Evolutionary conservation across 306 rosid genomes (phyloP), one percentile per base, ranked within the genome.

Genomic region (Arachis stenosperma): DNA sequence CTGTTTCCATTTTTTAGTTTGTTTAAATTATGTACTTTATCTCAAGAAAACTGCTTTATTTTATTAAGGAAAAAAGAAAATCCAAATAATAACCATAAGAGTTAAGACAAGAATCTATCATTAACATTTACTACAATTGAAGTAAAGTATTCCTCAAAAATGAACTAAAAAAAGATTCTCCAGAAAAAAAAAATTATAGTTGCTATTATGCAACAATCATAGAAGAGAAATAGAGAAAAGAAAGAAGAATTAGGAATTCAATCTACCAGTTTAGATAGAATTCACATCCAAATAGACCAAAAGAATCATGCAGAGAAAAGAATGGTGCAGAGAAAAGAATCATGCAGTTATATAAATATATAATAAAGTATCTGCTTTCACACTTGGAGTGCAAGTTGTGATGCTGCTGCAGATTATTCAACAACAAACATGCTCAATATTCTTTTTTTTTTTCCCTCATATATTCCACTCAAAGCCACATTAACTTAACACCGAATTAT

Each of bases 391-490:
- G 44, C 59, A 72, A 65, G 59, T 41, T 61, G n/a, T 41, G 67
- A 77, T 78, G 75, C 83, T 17, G 61, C 9, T 53, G 65, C 55
- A 62, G 57, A 56, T 69, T 79, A 61, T 79, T 76, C 53, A 71
- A 71, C 69, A 77, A 77, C 27, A 22, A 22, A 22, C 27, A 22
- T 22, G 77, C 75, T 69, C 72, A 83, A 66, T 17, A 5, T 55
- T 73, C 59, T 74, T 71, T 51, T 14, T 80, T 41, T n/a, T 41
- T n/a, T 61, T 14, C 43, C 6, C 62, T 42, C 55, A 63, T 12
- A 59, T 11, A 46, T 79, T 87, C 90, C 87, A 78, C 90, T 84
- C 71, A 79, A 82, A 83, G 84, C 70, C 51, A 33, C 77, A 61
- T 62, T 46, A 78, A 58, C 11, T 75, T 43, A 50, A 17, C 74